Base-by-base conservation (phyloP, 805 yeast genomes). In the Pichia heedii region DNA sequence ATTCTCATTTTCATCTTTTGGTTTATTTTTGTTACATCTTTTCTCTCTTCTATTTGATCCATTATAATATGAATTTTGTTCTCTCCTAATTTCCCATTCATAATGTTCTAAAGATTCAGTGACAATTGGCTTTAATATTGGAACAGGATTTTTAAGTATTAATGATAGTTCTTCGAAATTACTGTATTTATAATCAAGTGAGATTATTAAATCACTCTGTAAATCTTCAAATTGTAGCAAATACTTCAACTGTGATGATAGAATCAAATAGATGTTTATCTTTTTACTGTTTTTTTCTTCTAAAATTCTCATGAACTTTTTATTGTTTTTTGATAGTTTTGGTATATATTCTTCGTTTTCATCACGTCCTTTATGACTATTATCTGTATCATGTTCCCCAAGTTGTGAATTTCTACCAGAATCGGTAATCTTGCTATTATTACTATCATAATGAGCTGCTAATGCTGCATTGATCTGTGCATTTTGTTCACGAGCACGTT, bases 51-150 rank as follows among this genome's bases (percentile, higher is more conserved):
- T 10, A 42, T 43, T 5, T 4, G 36, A 15, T 8, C 27, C 27
- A 8, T 24, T 5, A 18, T 32, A 9, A 30, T 39, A 2, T 22
- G 16, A 24, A 27, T 37, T 40, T 22, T 29, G 40, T 42, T 38
- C 48, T 19, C 24, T 26, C 54, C 8, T 45, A 33, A 58, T 26
- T 41, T 47, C 38, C 45, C 49, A 40, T 41, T 57, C 57, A 37
- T 62, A 42, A 56, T 75, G 76, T 36, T 71, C 74, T 18, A 73
- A 65, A 0, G 77, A 69, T 48, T 71, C 69, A 4, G 60, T 37
- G 7, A 70, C 67, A 15, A 76, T 46, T 10, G 76, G 61, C 51
- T 71, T 74, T 7, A 76, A 52, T 21, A 75, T 55, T 2, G 80
- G 80, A 1, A 70, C 52, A 42, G 52, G 52, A 22, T 37, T 40